Percentiles rank a stretch among this genome's conserved stretches.
phyloP scores from a whole-genome alignment of 2,329 filamentous ascomycete genomes.

The Ophiostoma tasmaniense region DNA sequence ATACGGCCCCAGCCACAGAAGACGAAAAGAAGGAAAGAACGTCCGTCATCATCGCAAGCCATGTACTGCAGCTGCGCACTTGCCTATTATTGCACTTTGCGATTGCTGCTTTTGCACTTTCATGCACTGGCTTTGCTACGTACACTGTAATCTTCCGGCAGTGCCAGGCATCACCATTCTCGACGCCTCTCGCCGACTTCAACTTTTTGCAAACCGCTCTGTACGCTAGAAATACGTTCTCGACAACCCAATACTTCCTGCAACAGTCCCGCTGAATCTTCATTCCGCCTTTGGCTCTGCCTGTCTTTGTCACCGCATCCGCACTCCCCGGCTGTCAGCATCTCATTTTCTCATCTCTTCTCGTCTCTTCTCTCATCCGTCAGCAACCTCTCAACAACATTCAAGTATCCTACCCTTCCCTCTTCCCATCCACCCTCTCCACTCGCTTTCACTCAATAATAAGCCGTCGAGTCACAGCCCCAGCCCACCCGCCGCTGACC shows the following conservation, averaged over 20 bases:
- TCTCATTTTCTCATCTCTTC: neutral
- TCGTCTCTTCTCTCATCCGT: neutral
- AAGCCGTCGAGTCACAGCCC: constrained; percentile 1
- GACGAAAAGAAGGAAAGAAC: constrained; percentile 2
- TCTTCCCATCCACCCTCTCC: neutral
- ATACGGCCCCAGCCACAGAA: constrained; percentile 6
- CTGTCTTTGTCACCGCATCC: neutral
- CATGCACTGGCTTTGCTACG: neutral
- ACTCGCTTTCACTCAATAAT: neutral
- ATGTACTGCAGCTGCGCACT: neutral
- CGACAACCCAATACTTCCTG: neutral
- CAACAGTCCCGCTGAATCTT: neutral
- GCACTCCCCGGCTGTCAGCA: neutral
- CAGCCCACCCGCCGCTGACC: neutral
- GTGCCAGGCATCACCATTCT: neutral
- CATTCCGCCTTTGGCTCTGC: neutral
- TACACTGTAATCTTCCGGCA: neutral
- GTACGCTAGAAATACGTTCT: neutral
- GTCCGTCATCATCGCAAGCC: neutral
- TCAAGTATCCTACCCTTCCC: neutral
- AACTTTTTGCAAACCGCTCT: neutral
- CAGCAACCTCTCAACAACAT: neutral
- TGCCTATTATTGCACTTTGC: neutral
- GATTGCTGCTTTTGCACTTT: neutral
- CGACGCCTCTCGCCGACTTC: neutral